A percentile compares a stretch with the other conserved stretches of the same genome.
phyloP scores from a whole-genome alignment of 1,139 yeast species.

The Kodamaea sp. region DNA sequence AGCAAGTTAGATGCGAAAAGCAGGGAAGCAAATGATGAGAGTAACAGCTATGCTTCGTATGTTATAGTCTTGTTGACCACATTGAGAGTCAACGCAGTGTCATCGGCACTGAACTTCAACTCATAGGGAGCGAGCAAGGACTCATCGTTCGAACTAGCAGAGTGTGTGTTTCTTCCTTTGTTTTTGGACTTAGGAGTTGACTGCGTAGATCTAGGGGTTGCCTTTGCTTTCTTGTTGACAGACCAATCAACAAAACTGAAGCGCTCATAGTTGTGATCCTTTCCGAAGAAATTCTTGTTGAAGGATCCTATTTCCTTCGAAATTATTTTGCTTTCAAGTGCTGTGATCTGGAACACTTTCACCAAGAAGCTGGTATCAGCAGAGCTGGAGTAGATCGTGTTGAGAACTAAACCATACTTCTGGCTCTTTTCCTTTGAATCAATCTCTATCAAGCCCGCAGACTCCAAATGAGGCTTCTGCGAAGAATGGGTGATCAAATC shows the following conservation, averaged over 20 bases:
- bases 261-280: slow-evolving; percentile 1
- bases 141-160: too few relatives aligned
- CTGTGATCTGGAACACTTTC: slow-evolving; percentile 11
- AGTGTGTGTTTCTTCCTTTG: too few relatives aligned
- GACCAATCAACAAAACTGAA: slow-evolving; percentile 6
- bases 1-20: too few relatives aligned
- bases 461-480: slow-evolving; percentile 1
- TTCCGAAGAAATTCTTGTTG: slow-evolving; percentile 10
- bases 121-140: slow-evolving; percentile 6
- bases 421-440: not conserved
- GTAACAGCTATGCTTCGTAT: too few relatives aligned
- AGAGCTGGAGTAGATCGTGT: too few relatives aligned
- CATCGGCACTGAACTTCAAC: slow-evolving; percentile 10
- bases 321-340: slow-evolving; percentile 7
- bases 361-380: slow-evolving; percentile 10
- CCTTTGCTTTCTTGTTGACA: slow-evolving; percentile 2
- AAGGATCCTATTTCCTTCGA: slow-evolving; percentile 13
- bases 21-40: too few relatives aligned
- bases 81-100: slow-evolving; percentile 7
- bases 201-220: too few relatives aligned
- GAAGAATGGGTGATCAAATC: slow-evolving; percentile 1
- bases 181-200: too few relatives aligned
- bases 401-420: slow-evolving; percentile 11
- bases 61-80: slow-evolving; percentile 8
- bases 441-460: slow-evolving; percentile 5